These are phyloP conservation scores for Crithidia acanthocephali DNA, from an alignment of 208 protist species.

Conservation along the genomic window DNA sequence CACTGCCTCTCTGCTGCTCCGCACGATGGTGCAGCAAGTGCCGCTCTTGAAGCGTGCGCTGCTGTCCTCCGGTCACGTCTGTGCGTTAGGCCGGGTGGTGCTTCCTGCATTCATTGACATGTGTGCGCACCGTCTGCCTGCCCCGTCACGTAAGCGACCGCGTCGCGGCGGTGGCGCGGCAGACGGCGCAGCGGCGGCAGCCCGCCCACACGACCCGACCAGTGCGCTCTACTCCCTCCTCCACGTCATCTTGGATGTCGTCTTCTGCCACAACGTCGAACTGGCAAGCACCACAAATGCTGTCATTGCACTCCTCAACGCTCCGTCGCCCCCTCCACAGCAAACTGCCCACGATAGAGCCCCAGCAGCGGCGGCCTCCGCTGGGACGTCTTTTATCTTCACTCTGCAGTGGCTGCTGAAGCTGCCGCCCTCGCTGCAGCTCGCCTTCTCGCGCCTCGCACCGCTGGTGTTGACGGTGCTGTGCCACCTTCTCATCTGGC, in stretches of 20 bases:
- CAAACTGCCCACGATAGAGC: background rate
- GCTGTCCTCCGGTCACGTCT: background rate
- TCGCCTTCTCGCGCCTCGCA: background rate
- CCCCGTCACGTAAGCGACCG: background rate
- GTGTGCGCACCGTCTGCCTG: background rate
- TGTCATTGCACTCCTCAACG: background rate
- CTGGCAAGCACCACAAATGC: too few species aligned
- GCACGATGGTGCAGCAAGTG: background rate
- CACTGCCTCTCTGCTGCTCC: background rate
- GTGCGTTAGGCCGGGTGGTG: background rate
- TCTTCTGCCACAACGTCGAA: too few species aligned
- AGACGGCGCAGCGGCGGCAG: background rate
- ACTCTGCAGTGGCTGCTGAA: slow-evolving; percentile 3
- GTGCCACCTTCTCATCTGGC: background rate
- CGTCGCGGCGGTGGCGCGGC: background rate
- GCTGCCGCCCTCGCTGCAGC: background rate
- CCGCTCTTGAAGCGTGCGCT: background rate
- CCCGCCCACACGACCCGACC: background rate
- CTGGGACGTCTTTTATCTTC: background rate
- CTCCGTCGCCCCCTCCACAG: background rate
- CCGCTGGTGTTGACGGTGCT: slow-evolving; percentile 13
- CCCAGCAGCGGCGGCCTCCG: background rate
- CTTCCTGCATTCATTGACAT: background rate
- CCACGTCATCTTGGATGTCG: background rate
- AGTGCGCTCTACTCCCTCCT: background rate